These are phyloP conservation scores for Raphidocelis subcapitata DNA, from an alignment of 139 green algal genomes.

Conservation along the genomic window DNA sequence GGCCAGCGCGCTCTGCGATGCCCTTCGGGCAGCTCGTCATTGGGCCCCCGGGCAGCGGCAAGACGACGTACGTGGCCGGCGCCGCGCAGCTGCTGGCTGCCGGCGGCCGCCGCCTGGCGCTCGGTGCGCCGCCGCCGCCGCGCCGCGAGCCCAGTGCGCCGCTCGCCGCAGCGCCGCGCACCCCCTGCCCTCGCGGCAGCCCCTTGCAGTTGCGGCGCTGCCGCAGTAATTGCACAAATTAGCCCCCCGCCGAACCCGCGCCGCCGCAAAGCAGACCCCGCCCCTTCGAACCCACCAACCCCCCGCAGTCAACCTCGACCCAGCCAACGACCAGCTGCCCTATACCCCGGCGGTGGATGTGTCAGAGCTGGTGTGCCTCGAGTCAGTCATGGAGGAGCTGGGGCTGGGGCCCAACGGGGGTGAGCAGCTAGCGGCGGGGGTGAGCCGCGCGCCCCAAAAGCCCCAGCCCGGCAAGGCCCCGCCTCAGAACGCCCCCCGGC, in stretches of 20 bases:
- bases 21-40: slow-evolving; percentile 94
- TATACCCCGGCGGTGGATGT: slow-evolving; percentile 77
- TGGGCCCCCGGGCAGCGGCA: slow-evolving; percentile 92
- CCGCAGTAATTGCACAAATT: too few species aligned
- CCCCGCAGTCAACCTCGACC: slow-evolving; percentile 86
- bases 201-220: too few species aligned
- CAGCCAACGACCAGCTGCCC: slow-evolving; percentile 81
- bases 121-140: too few species aligned
- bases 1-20: slow-evolving; percentile 50
- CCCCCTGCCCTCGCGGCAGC: too few species aligned
- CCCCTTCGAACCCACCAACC: background rate
- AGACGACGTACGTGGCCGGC: slow-evolving; percentile 91
- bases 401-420: slow-evolving; percentile 78
- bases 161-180: too few species aligned
- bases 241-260: too few species aligned
- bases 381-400: slow-evolving; percentile 53
- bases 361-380: slow-evolving; percentile 58
- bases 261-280: too few species aligned
- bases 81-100: slow-evolving; percentile 75
- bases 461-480: too few species aligned
- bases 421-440: background rate
- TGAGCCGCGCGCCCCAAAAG: too few species aligned
- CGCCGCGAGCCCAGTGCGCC: too few species aligned
- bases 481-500: too few species aligned
- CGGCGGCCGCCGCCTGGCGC: slow-evolving; percentile 4